Conservation (phyloP, 2,329 filamentous ascomycete species). For the Pyrenochaeta sp. region DNA sequence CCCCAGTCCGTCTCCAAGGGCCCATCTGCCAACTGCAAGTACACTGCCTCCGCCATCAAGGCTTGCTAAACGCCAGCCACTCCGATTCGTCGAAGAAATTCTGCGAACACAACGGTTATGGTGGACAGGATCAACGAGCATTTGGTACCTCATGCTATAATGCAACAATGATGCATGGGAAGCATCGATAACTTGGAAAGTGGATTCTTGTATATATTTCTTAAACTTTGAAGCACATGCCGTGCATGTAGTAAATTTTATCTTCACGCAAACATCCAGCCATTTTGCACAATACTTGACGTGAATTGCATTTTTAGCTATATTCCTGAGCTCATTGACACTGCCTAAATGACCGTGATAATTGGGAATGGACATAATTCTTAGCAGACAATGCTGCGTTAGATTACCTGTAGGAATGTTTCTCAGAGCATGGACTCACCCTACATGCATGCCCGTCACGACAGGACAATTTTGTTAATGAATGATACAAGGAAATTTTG, state of each 20-base stretch:
- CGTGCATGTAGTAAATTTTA: constrained; percentile 19
- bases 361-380: no score
- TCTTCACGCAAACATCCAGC: neutral
- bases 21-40: constrained; percentile 40
- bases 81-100: neutral
- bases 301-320: no score
- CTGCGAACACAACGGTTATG: neutral
- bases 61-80: constrained; percentile 33
- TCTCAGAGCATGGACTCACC: no score
- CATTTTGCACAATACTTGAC: no score
- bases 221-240: constrained; percentile 12
- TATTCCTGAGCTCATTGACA: no score
- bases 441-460: no score
- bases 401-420: no score
- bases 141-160: neutral
- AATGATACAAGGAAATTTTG: no score
- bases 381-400: no score
- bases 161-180: constrained; percentile 21
- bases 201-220: constrained; percentile 31
- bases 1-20: constrained; percentile 40
- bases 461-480: no score
- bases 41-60: constrained; percentile 42
- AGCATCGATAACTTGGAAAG: constrained; percentile 20
- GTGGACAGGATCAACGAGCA: constrained; percentile 5
- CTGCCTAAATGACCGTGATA: no score